Base-by-base conservation (phyloP, 192 early-diverging fungal species). In the Backusella luteola region DNA sequence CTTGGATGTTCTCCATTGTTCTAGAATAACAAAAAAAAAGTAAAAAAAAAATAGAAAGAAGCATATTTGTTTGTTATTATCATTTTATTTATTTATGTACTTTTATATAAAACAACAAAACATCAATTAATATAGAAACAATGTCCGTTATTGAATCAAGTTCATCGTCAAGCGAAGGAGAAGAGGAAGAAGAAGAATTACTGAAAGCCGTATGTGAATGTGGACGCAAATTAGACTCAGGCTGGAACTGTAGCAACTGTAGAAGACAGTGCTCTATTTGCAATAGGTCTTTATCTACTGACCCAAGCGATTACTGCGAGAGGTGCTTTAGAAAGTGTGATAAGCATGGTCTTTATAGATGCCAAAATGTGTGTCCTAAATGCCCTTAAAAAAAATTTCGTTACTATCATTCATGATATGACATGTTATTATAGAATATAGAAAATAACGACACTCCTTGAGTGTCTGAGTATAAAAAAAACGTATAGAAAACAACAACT, bases 221-320 rank as follows among this genome's bases (percentile, higher is more conserved):
- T 36, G 68, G 68, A n/a, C 34, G 21, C 34, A 21, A 69, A 69
- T 38, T 69, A 23, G 68, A 69, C 38, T 39, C 19, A 41, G 38
- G n/a, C 7, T 69, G 68, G 68, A 41, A 35, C 21, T 69, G 68
- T 69, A 69, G 35, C 38, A 69, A 35, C 36, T 69, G 68, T 69
- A 36, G 68, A 69, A 35, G 35, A 8, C 35, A 69, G 1, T 69
- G 68, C 9, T 12, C 68, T 69, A 38, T 69, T 23, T 69, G 68
- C 21, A 39, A 69, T 12, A 36, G 68, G 3, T 35, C 68, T 36
- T 19, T 69, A 69, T 69, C 68, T 39, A 69, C 34, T 38, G 68
- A 69, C 68, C 68, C 38, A 23, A 35, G 6, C 12, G 68, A 69
- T 14, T 69, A 69, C 36, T 69, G 68, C n/a, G 68, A 69, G 11